A percentile compares a stretch with the other conserved stretches of the same genome.
phyloP scores from a whole-genome alignment of 1,284 basidiomycete genomes.

The Marasmius sp. region DNA sequence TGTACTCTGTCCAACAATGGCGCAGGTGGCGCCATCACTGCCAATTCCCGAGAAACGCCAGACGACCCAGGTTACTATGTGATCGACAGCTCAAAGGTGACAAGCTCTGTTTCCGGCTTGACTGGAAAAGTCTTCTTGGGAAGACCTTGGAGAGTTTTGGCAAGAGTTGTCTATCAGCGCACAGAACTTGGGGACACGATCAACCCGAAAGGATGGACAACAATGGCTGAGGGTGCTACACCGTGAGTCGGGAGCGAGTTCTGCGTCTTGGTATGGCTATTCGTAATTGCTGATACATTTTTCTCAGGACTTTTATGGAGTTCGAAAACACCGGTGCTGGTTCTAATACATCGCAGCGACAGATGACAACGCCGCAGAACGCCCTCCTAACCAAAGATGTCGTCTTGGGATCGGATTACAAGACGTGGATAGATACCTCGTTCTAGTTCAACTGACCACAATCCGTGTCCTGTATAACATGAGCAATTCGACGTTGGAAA shows the following conservation, averaged over 20 bases:
- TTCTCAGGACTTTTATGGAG: constrained; percentile 22
- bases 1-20: constrained; percentile 24
- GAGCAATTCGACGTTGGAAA: constrained; percentile 5
- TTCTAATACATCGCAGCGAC: constrained; percentile 21
- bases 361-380: constrained; percentile 19
- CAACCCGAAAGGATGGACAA: constrained; percentile 24
- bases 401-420: constrained; percentile 23
- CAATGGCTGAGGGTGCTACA: constrained; percentile 23
- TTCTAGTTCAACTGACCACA: constrained; percentile 1
- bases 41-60: constrained; percentile 21
- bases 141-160: constrained; percentile 15
- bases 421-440: constrained; percentile 17
- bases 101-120: constrained; percentile 17
- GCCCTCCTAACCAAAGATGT: constrained; percentile 20
- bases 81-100: constrained; percentile 23
- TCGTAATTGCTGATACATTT: background rate
- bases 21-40: constrained; percentile 24
- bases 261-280: background rate
- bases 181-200: constrained; percentile 20
- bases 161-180: constrained; percentile 25
- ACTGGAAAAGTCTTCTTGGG: constrained; percentile 23
- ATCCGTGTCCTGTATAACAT: background rate
- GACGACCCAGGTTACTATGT: constrained; percentile 24
- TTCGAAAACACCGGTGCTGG: constrained; percentile 25
- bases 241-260: constrained; percentile 16